These are phyloP conservation scores for Emericellopsis cladophorae DNA, from an alignment of 2,329 filamentous ascomycete species.

Conservation along the genomic window DNA sequence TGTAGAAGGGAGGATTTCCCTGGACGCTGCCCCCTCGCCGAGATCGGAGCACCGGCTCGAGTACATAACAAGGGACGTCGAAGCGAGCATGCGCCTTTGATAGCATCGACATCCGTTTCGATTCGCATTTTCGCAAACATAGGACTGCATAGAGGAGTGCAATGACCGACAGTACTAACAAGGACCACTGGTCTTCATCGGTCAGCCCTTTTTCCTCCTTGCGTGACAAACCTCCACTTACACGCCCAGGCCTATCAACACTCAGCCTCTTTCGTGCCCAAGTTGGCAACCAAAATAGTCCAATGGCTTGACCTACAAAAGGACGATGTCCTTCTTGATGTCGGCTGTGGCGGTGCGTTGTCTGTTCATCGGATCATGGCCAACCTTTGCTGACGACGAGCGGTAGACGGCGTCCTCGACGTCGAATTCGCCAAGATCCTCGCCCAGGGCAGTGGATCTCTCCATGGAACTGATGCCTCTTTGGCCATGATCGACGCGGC, in stretches of 20 bases:
- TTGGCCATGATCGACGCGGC: constrained; percentile 44
- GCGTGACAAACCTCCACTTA: constrained; percentile 2
- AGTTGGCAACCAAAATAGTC: constrained; percentile 44
- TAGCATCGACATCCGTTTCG: too few species aligned
- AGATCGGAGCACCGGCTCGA: too few species aligned
- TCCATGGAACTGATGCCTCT: constrained; percentile 48
- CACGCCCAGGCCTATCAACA: constrained; percentile 40
- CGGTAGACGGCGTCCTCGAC: constrained; percentile 44
- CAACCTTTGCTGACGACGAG: constrained; percentile 3
- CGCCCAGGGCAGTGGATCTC: constrained; percentile 27
- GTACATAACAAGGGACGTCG: not conserved
- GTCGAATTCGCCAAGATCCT: constrained; percentile 35
- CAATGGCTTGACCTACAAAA: constrained; percentile 44
- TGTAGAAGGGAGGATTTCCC: too few species aligned
- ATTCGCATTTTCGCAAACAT: too few species aligned
- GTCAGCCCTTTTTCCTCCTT: not conserved
- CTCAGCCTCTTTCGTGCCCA: constrained; percentile 51
- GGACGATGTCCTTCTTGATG: constrained; percentile 46
- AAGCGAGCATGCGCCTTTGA: not conserved
- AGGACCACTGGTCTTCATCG: too few species aligned
- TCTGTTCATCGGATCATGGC: not conserved
- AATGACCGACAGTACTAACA: too few species aligned
- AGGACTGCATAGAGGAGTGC: too few species aligned
- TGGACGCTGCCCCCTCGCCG: not conserved
- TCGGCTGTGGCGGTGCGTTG: constrained; percentile 46